Evolutionary conservation across 2,329 filamentous ascomycete species (phyloP).

Genomic region (Fusarium beomiforme): DNA sequence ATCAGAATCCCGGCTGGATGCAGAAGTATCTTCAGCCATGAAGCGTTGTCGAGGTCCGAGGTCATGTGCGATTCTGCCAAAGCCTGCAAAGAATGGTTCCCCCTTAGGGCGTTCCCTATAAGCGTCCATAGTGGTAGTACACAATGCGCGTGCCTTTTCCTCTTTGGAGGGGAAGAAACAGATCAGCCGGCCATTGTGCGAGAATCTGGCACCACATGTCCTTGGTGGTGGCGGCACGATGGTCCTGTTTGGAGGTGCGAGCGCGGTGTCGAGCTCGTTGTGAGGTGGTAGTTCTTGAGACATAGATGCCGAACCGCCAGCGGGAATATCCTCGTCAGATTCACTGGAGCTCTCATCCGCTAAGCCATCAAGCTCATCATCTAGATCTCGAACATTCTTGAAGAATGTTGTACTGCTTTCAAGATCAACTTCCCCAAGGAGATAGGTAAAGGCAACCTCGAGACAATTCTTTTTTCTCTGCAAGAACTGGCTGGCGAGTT

Average conservation of each 20-base stretch:
- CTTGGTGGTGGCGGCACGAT: constrained; percentile 66
- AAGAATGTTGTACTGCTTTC: constrained; percentile 70
- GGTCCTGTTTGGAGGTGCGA: constrained; percentile 61
- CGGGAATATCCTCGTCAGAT: constrained; percentile 69
- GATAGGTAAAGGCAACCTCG: constrained; percentile 69
- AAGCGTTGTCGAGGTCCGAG: constrained; percentile 58
- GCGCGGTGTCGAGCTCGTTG: constrained; percentile 62
- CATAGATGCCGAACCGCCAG: constrained; percentile 66
- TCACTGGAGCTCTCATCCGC: constrained; percentile 86
- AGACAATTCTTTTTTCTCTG: constrained; percentile 69
- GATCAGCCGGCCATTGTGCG: constrained; percentile 69
- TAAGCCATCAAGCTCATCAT: constrained; percentile 64
- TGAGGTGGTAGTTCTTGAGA: constrained; percentile 69
- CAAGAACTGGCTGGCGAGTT: constrained; percentile 65
- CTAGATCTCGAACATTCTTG: constrained; percentile 71
- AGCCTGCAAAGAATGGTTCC: constrained; percentile 67
- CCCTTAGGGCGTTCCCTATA: constrained; percentile 61
- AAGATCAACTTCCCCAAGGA: constrained; percentile 71
- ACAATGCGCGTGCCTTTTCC: constrained; percentile 63
- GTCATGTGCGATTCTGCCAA: constrained; percentile 65
- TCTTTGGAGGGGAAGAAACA: constrained; percentile 78
- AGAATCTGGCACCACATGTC: constrained; percentile 69
- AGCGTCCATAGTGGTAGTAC: constrained; percentile 58
- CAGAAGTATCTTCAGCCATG: constrained; percentile 60
- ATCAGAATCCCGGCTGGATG: constrained; percentile 61